Percentiles rank a stretch among this genome's conserved stretches.
Evolutionary conservation across 345 rosid species (phyloP).

Genomic region (Brassica carinata): DNA sequence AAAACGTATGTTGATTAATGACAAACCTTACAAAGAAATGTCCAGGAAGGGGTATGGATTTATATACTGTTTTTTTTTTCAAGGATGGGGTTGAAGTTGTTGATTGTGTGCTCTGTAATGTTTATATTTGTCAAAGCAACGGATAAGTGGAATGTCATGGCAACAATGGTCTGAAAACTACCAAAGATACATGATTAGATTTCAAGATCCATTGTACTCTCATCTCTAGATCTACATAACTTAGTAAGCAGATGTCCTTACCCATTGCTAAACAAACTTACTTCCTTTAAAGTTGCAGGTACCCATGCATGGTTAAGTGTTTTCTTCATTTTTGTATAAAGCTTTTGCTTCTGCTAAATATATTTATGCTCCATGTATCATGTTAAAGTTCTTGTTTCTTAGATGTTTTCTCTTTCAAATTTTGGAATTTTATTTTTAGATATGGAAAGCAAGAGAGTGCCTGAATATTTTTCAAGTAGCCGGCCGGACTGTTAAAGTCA

Average conservation of each 20-base stretch:
- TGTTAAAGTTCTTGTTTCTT: not conserved
- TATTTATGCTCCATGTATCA: too few relatives aligned
- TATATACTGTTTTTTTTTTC: constrained; percentile 53
- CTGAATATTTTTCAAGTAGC: constrained; percentile 80
- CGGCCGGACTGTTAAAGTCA: constrained; percentile 78
- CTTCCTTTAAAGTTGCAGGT: constrained; percentile 50
- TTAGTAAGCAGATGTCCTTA: constrained; percentile 1
- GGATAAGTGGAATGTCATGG: constrained; percentile 85
- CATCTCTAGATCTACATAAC: not conserved
- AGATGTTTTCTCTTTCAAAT: constrained; percentile 15
- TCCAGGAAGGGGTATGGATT: constrained; percentile 66
- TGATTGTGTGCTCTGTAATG: constrained; percentile 77
- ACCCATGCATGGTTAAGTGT: constrained; percentile 33
- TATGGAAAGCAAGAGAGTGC: constrained; percentile 98
- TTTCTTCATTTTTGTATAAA: not conserved
- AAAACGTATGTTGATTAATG: not conserved
- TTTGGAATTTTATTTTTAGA: constrained; percentile 48
- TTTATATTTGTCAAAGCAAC: constrained; percentile 64
- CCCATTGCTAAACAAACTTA: constrained; percentile 25
- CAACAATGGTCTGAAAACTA: constrained; percentile 75
- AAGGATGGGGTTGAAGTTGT: constrained; percentile 70
- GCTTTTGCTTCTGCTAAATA: too few relatives aligned
- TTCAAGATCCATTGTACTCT: constrained; percentile 16
- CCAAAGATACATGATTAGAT: constrained; percentile 69
- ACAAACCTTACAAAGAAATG: constrained; percentile 71